Evolutionary conservation across 441 rosid species (phyloP), one percentile per base, ranked within the genome.

Genomic region (Pelargonium cotyledonis): DNA sequence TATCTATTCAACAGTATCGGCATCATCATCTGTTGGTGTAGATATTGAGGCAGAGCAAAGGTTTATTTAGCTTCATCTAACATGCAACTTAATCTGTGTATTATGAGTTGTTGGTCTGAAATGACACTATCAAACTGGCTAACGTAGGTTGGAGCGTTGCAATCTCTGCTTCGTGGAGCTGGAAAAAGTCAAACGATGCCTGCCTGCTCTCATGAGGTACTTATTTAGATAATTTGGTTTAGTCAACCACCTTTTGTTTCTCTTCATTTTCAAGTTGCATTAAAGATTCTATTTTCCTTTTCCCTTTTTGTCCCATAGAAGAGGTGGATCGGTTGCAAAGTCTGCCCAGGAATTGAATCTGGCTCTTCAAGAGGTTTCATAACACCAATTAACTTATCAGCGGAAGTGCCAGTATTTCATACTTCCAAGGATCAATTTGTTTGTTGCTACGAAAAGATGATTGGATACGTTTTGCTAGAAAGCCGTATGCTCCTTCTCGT

Each of bases 31-130:
- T 63, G 89, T 89, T 76, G 99, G 99, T 65, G 92, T 90, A 70
- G 98, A 95, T 80, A 89, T 95, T 63, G 99, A 95, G 83, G 98
- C 97, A 35, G 98, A 95, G 76, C 92, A 88, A 80, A 95, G 99
- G 99, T 91, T 58, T 38, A 83, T 73, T 65, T 71, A 51, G 40
- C 68, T 69, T 47, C 69, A 65, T 57, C 61, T 8, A 55, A 55
- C 62, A 15, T 18, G 23, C 8, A 15, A 55, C 18, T 16, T 5
- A 21, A 12, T 18, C 60, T 4, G 9, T 26, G 8, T 57, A 57
- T 57, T 26, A 6, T 57, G 6, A 55, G 62, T 55, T 55, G 9
- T 55, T 55, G 62, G 26, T 18, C 62, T 55, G 62, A 55, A 21
- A 16, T 55, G 26, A 16, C 9, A 16, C 62, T 16, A 55, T 18